phyloP scores from a whole-genome alignment of 805 yeast genomes.

The Myxozyma neglecta region DNA sequence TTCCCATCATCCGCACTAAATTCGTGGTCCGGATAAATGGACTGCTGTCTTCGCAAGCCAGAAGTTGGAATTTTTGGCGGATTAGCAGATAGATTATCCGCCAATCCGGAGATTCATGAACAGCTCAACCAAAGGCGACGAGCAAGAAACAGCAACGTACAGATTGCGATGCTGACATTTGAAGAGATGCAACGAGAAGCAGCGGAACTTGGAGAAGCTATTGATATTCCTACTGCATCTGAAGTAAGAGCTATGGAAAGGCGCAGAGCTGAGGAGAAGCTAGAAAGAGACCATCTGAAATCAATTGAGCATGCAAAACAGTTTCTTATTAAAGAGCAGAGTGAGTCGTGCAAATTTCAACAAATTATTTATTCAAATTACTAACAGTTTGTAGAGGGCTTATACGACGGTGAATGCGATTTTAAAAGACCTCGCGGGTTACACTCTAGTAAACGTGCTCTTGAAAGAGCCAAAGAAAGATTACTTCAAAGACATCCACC shows the following conservation, averaged over 20 bases:
- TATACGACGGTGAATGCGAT: background rate
- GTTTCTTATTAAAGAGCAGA: background rate
- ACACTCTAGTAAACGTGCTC: background rate
- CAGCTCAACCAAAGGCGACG: background rate
- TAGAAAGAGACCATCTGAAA: background rate
- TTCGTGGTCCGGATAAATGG: background rate
- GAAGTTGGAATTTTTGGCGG: slow-evolving; percentile 3
- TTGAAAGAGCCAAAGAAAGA: background rate
- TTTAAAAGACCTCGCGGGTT: background rate
- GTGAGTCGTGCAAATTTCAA: background rate
- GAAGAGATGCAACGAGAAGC: background rate
- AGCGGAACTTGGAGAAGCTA: background rate
- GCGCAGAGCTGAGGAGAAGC: background rate
- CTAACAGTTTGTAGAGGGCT: background rate
- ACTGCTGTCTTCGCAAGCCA: background rate
- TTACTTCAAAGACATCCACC: background rate
- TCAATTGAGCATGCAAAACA: background rate
- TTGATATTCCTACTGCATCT: background rate
- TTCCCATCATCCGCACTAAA: background rate
- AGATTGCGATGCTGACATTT: background rate
- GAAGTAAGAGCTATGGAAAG: background rate
- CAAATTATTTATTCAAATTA: background rate
- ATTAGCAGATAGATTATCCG: background rate
- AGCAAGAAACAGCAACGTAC: background rate
- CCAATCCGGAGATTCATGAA: background rate